These are phyloP conservation scores for Podochytrium sp. DNA, from an alignment of 192 early-diverging fungal species.

Conservation along the genomic window DNA sequence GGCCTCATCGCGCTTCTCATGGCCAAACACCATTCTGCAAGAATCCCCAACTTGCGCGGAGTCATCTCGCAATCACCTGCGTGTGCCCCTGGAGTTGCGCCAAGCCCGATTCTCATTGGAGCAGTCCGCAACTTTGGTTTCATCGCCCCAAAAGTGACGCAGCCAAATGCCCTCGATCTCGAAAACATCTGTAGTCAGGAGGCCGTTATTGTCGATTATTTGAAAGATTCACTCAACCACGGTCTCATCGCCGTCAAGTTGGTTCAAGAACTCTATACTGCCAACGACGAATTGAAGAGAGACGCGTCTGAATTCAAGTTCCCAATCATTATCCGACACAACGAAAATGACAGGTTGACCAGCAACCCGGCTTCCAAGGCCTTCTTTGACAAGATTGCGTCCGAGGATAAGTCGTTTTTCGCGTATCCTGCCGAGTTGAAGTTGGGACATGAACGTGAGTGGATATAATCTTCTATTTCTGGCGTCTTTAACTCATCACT, in stretches of 20 bases:
- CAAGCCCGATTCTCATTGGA: background rate
- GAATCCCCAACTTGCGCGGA: constrained; percentile 26
- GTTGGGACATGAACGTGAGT: constrained; percentile 35
- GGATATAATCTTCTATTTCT: background rate
- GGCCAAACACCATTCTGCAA: constrained; percentile 5
- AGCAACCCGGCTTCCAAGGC: background rate
- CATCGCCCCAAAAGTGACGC: constrained; percentile 8
- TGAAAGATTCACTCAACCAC: constrained; percentile 18
- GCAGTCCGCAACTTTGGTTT: constrained; percentile 2
- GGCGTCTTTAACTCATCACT: background rate
- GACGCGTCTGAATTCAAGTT: constrained; percentile 3
- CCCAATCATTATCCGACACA: constrained; percentile 32
- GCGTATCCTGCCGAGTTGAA: background rate
- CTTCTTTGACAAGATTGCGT: constrained; percentile 1
- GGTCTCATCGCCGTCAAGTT: constrained; percentile 18
- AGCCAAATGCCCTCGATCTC: background rate
- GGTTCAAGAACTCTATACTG: constrained; percentile 9
- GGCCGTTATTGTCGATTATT: background rate
- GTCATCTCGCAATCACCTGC: constrained; percentile 33
- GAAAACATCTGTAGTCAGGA: background rate
- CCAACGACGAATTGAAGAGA: background rate
- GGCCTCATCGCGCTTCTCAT: constrained; percentile 40
- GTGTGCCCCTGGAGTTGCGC: background rate
- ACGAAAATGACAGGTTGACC: constrained; percentile 10
- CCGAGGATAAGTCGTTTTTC: constrained; percentile 20